phyloP scores from a whole-genome alignment of 805 yeast species.

The Pichia insulana region DNA sequence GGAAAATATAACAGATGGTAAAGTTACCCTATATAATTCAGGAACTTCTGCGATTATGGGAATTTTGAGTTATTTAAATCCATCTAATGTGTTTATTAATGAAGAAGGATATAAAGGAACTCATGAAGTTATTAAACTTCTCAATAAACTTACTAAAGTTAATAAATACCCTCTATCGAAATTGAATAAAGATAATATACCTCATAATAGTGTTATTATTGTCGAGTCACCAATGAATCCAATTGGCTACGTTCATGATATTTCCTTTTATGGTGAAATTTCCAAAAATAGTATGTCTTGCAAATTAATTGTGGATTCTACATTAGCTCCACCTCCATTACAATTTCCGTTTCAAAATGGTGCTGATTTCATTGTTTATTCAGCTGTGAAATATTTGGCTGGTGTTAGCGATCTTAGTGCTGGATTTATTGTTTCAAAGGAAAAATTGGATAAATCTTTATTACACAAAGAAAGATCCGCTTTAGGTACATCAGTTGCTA shows the following conservation, averaged over 20 bases:
- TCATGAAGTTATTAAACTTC: conserved; percentile 38
- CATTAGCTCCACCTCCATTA: conserved; percentile 49
- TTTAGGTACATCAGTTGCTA: conserved; percentile 45
- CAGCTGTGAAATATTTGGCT: conserved; percentile 49
- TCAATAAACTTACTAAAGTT: conserved; percentile 34
- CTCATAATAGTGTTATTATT: conserved; percentile 37
- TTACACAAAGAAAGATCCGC: conserved; percentile 34
- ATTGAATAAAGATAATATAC: conserved; percentile 27
- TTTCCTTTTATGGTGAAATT: conserved; percentile 32
- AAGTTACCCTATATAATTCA: conserved; percentile 40
- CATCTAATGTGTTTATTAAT: conserved; percentile 36
- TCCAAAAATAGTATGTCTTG: conserved; percentile 38
- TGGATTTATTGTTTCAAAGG: conserved; percentile 39
- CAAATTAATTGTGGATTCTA: conserved; percentile 39
- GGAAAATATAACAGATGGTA: conserved; percentile 35
- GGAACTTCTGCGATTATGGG: conserved; percentile 48
- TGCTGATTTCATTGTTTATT: conserved; percentile 45
- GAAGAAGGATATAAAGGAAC: conserved; percentile 45
- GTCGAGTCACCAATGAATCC: conserved; percentile 52
- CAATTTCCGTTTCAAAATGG: conserved; percentile 44
- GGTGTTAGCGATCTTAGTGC: conserved; percentile 50
- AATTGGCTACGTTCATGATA: conserved; percentile 35
- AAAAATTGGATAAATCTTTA: conserved; percentile 24
- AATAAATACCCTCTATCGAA: conserved; percentile 29
- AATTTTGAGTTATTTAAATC: conserved; percentile 38